phyloP scores from a whole-genome alignment of 2,329 filamentous ascomycete genomes.

The Calonectria naviculata region DNA sequence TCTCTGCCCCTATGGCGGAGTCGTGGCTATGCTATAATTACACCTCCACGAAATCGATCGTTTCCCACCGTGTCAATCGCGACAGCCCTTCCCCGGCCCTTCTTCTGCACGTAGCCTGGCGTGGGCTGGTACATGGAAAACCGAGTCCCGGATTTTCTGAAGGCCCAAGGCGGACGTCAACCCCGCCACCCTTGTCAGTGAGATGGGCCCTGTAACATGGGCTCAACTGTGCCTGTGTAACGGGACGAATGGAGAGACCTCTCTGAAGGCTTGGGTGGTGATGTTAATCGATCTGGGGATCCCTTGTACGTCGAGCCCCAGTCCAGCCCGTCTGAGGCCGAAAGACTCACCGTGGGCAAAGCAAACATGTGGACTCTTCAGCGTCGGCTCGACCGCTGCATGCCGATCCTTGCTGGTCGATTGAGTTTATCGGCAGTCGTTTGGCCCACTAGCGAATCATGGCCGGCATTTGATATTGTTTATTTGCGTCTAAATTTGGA shows the following conservation, averaged over 20 bases:
- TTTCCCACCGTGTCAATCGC: constrained; percentile 14
- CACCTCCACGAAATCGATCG: constrained; percentile 24
- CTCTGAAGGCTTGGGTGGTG: background rate
- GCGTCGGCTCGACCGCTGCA: background rate
- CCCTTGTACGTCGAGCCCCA: background rate
- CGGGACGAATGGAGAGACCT: background rate
- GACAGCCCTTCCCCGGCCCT: background rate
- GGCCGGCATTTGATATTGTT: background rate
- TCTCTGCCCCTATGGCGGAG: background rate
- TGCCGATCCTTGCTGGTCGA: constrained; percentile 21
- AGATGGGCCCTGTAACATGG: background rate
- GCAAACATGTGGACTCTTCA: constrained; percentile 5
- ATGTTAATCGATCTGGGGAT: background rate
- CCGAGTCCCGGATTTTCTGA: constrained; percentile 8
- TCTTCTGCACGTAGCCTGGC: constrained; percentile 16
- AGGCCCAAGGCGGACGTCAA: constrained; percentile 8
- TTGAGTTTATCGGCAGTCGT: constrained; percentile 24
- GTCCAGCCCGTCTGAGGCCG: background rate
- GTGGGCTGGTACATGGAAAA: background rate
- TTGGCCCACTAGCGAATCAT: constrained; percentile 30
- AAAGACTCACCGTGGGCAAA: background rate
- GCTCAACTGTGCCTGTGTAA: constrained; percentile 3
- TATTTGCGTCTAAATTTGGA: background rate
- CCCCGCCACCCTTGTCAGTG: constrained; percentile 1
- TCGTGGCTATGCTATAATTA: constrained; percentile 29